These are phyloP conservation scores for Nakaseomyces nivariensis DNA, from an alignment of 1,139 yeast species.

Conservation along the genomic window DNA sequence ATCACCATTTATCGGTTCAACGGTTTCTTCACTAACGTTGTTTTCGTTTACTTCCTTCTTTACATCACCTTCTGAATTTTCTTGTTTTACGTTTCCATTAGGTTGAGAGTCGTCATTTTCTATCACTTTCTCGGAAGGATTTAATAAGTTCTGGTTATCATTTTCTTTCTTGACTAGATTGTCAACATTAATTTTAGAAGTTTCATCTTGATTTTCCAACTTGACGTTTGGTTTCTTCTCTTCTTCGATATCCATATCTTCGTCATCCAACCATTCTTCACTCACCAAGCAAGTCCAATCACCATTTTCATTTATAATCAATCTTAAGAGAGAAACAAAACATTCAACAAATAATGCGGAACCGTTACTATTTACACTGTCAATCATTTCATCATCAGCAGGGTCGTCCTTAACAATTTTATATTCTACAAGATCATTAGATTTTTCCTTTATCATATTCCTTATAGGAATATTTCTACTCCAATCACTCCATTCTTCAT, in stretches of 20 bases:
- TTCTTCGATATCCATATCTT: background rate
- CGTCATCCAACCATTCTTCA: conserved; percentile 21
- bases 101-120: conserved; percentile 30
- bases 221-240: background rate
- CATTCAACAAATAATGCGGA: conserved; percentile 22
- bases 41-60: background rate
- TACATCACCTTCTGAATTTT: background rate
- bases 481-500: conserved; percentile 4
- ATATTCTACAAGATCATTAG: conserved; percentile 11
- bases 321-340: conserved; percentile 21
- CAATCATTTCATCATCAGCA: conserved; percentile 28
- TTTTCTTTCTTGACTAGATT: background rate
- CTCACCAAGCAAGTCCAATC: conserved; percentile 29
- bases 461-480: conserved; percentile 15
- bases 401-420: conserved; percentile 21
- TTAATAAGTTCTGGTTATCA: background rate
- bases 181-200: background rate
- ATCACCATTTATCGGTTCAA: too few species aligned
- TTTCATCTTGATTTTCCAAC: background rate
- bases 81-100: background rate
- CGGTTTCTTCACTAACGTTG: too few species aligned
- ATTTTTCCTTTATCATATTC: conserved; percentile 11
- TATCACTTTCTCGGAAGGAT: background rate
- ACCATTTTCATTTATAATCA: conserved; percentile 27
- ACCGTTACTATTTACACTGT: conserved; percentile 22